Percentiles rank a stretch among this genome's conserved stretches.
These are phyloP conservation scores for Linnemannia hyalina DNA, from an alignment of 192 early-diverging fungal genomes.

Conservation along the genomic window DNA sequence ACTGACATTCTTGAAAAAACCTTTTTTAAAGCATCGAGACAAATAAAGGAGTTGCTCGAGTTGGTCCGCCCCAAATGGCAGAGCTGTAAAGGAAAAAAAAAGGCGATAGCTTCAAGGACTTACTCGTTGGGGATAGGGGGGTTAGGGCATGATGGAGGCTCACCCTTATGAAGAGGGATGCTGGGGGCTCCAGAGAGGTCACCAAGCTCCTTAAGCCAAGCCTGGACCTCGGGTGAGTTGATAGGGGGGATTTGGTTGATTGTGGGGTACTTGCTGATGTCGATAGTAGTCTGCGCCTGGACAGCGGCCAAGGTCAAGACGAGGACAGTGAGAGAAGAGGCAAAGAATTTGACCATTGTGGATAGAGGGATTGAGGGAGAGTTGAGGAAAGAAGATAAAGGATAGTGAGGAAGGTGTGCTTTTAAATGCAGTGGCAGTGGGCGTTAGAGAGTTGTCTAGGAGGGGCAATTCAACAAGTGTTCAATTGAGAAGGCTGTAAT, in stretches of 20 bases:
- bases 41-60: not conserved
- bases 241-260: conserved; percentile 8
- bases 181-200: conserved; percentile 30
- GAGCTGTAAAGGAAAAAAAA: not conserved
- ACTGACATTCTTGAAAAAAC: not conserved
- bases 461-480: conserved; percentile 30
- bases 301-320: conserved; percentile 23
- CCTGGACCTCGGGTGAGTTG: conserved; percentile 26
- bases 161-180: conserved; percentile 20
- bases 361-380: not conserved
- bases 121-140: conserved; percentile 26
- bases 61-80: too few species aligned
- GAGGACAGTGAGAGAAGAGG: conserved; percentile 27
- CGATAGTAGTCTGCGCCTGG: conserved; percentile 30
- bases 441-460: conserved; percentile 14
- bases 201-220: conserved; percentile 33
- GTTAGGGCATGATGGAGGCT: conserved; percentile 16
- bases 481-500: conserved; percentile 1
- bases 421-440: conserved; percentile 7
- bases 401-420: not conserved
- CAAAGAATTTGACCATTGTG: conserved; percentile 35
- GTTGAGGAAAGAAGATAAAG: not conserved
- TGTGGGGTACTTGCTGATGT: conserved; percentile 15
- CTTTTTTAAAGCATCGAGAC: not conserved
- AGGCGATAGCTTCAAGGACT: not conserved